Base-by-base conservation (phyloP, 208 protist genomes). In the Trypanosoma vivax region DNA sequence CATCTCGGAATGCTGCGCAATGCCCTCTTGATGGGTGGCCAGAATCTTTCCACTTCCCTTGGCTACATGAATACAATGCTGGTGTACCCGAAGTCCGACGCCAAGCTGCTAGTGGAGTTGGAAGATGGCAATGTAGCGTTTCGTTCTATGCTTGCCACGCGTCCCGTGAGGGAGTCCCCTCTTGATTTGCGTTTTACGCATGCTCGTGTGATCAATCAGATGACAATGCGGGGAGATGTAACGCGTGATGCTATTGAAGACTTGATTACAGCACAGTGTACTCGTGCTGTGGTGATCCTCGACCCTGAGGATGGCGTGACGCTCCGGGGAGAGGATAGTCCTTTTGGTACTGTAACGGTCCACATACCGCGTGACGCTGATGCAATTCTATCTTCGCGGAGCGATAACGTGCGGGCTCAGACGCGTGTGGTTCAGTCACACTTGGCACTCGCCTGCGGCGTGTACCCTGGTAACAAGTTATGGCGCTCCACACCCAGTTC, bases 141-240 rank as follows among this genome's bases (percentile, higher is more conserved):
- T n/a, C 81, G 84, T 54, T 78, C 76, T 3, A 75, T 64, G 13
- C 55, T 93, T 1, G 49, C 79, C 23, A 93, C 81, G 9, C 76
- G 74, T 1, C 76, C 76, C n/a, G 65, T 76, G 19, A 60, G 57
- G 41, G 66, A 78, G 2, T 49, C 54, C 33, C 55, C 83, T 48
- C 72, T 93, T 0, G 75, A 93, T 40, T 66, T 93, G 9, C 79
- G 65, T 45, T 93, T 93, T 38, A 35, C 57, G 0, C 68, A 88
- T 18, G 41, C 60, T 0, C 19, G 53, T 0, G 49, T 90, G 5
- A 42, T 53, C 21, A 73, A 65, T 21, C 65, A 86, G 55, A 70
- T 76, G 5, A 60, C 68, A 7, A 52, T 90, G 46, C 62, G 69
- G 16, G 81, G 76, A 19, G 81, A 88, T 39, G 61, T 42, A 0